phyloP scores from a whole-genome alignment of 1,284 basidiomycete genomes.

The Salmacisia buchloeana region DNA sequence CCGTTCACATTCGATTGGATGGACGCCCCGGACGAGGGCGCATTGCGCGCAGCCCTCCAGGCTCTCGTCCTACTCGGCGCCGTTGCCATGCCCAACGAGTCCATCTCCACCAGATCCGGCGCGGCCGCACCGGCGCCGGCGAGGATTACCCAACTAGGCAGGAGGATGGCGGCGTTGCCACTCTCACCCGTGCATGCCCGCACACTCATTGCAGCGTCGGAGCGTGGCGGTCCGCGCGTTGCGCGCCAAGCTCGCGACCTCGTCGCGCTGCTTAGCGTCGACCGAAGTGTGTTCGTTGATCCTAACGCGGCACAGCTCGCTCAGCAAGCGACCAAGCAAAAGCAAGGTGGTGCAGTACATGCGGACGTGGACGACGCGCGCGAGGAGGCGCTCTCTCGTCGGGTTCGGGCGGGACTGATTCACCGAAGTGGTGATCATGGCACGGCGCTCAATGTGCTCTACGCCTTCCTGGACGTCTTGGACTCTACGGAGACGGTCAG shows the following conservation, averaged over 20 bases:
- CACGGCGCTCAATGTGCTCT: constrained; percentile 43
- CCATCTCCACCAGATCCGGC: not conserved
- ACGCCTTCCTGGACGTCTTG: constrained; percentile 35
- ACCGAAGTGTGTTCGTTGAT: constrained; percentile 11
- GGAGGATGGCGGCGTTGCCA: constrained; percentile 40
- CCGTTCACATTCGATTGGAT: constrained; percentile 46
- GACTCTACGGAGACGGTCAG: constrained; percentile 6
- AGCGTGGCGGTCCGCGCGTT: constrained; percentile 23
- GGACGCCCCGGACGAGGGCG: constrained; percentile 28
- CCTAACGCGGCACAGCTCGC: not conserved
- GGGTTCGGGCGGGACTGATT: constrained; percentile 50
- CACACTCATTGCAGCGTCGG: constrained; percentile 36
- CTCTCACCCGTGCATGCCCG: constrained; percentile 39
- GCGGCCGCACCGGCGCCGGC: not conserved
- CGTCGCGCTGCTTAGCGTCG: constrained; percentile 39
- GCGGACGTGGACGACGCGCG: not conserved
- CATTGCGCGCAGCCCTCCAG: constrained; percentile 35
- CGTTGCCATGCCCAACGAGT: no score
- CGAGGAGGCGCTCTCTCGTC: not conserved
- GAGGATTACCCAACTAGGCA: constrained; percentile 34
- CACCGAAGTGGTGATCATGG: constrained; percentile 43
- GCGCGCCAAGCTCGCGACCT: constrained; percentile 40
- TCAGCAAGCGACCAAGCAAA: constrained; percentile 12
- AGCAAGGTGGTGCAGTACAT: constrained; percentile 23
- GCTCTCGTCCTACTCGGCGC: constrained; percentile 43